These are phyloP conservation scores for Candida anglica DNA, from an alignment of 805 yeast species.

Conservation along the genomic window DNA sequence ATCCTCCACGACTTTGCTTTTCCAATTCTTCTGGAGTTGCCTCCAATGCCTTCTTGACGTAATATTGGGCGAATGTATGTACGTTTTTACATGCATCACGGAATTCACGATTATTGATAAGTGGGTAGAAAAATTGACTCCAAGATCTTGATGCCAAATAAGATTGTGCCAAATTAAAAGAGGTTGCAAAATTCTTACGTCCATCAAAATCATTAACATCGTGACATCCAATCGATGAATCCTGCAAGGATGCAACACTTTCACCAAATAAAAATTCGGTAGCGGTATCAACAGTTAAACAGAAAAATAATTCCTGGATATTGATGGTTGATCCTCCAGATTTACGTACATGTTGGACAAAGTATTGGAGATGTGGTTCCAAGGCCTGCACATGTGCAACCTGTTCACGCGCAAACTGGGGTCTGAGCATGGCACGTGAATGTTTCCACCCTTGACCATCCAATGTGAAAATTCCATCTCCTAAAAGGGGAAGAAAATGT, in stretches of 20 bases:
- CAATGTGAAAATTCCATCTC: slow-evolving; percentile 36
- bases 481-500: slow-evolving; percentile 28
- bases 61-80: slow-evolving; percentile 25
- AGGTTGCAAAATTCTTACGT: slow-evolving; percentile 27
- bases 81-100: slow-evolving; percentile 25
- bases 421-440: slow-evolving; percentile 33
- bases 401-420: slow-evolving; percentile 36
- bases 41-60: slow-evolving; percentile 27
- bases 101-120: slow-evolving; percentile 25
- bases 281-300: slow-evolving; percentile 36
- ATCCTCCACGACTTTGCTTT: slow-evolving; percentile 22
- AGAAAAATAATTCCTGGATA: slow-evolving; percentile 29
- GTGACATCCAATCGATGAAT: slow-evolving; percentile 21
- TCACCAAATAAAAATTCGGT: slow-evolving; percentile 41
- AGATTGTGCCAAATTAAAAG: slow-evolving; percentile 30
- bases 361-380: slow-evolving; percentile 26
- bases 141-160: slow-evolving; percentile 32
- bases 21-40: slow-evolving; percentile 26
- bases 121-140: slow-evolving; percentile 23
- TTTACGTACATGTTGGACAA: slow-evolving; percentile 20
- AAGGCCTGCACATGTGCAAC: slow-evolving; percentile 30
- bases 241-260: slow-evolving; percentile 25
- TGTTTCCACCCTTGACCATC: slow-evolving; percentile 39
- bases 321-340: slow-evolving; percentile 24
- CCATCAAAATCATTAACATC: slow-evolving; percentile 22